phyloP scores from a whole-genome alignment of 2,329 filamentous ascomycete species.

The Fusarium nisikadoi region DNA sequence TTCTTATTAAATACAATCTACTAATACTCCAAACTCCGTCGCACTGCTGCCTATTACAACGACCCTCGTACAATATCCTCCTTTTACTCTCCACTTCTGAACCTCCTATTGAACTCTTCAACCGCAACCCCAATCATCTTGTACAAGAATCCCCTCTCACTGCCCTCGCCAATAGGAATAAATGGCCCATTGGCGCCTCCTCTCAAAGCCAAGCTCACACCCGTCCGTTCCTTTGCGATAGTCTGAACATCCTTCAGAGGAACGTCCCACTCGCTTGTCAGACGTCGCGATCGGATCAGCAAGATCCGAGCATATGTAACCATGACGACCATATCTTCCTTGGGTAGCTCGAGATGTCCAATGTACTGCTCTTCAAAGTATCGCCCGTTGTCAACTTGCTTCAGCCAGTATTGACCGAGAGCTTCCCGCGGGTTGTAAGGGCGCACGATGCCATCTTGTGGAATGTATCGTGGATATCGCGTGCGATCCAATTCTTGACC shows the following conservation, averaged over 20 bases:
- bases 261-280: conserved; percentile 95
- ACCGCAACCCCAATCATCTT: conserved; percentile 73
- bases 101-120: conserved; percentile 74
- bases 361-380: conserved; percentile 99
- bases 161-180: conserved; percentile 91
- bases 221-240: conserved; percentile 95
- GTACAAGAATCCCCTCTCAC: conserved; percentile 71
- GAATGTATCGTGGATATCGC: conserved; percentile 91
- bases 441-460: conserved; percentile 90
- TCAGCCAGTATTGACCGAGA: conserved; percentile 97
- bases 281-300: conserved; percentile 85
- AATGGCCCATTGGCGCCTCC: conserved; percentile 95
- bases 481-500: conserved; percentile 93
- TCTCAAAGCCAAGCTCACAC: conserved; percentile 87
- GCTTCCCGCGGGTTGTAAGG: conserved; percentile 96
- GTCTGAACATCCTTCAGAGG: conserved; percentile 96
- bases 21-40: conserved; percentile 21
- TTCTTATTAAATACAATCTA: conserved; percentile 6
- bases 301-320: conserved; percentile 89
- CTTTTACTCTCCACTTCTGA: conserved; percentile 54
- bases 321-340: conserved; percentile 89
- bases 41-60: conserved; percentile 3
- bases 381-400: conserved; percentile 96
- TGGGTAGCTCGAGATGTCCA: conserved; percentile 90
- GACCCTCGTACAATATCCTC: not conserved